These are phyloP conservation scores for Liriodendron chinense DNA, from an alignment of 164 flowering plant genomes.

Conservation along the genomic window DNA sequence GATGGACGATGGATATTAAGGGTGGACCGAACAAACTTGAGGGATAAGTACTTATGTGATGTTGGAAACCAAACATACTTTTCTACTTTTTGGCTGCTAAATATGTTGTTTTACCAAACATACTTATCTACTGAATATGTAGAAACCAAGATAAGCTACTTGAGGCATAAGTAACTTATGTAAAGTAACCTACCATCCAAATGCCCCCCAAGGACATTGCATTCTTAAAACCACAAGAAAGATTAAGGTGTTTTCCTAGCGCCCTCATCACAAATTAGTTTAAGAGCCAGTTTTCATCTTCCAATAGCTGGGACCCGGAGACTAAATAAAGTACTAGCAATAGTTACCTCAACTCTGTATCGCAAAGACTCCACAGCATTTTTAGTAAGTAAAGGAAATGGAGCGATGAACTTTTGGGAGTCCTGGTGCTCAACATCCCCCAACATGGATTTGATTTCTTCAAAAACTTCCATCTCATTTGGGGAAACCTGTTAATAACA, in stretches of 20 bases:
- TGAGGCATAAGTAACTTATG: too few relatives aligned
- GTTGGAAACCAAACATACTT: too few relatives aligned
- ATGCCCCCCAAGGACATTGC: too few relatives aligned
- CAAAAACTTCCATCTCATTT: constrained; percentile 77
- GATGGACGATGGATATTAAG: too few relatives aligned
- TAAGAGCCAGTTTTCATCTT: background rate
- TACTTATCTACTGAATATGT: too few relatives aligned
- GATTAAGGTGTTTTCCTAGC: background rate
- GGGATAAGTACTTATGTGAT: too few relatives aligned
- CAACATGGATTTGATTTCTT: constrained; percentile 68
- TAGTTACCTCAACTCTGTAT: constrained; percentile 88
- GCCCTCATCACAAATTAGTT: background rate
- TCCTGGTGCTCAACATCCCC: constrained; percentile 55
- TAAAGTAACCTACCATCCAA: too few relatives aligned
- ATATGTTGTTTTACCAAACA: too few relatives aligned
- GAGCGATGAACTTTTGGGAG: constrained; percentile 46
- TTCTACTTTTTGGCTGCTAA: too few relatives aligned
- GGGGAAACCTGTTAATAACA: constrained; percentile 59
- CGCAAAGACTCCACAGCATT: constrained; percentile 93
- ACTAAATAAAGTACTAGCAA: background rate
- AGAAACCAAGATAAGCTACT: too few relatives aligned
- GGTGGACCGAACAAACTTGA: too few relatives aligned
- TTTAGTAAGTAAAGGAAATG: constrained; percentile 73
- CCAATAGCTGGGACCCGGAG: background rate
- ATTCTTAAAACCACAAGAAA: too few relatives aligned